Evolutionary conservation across 108 stramenopile genomes (phyloP).

Genomic region (Aureococcus anophagefferens): DNA sequence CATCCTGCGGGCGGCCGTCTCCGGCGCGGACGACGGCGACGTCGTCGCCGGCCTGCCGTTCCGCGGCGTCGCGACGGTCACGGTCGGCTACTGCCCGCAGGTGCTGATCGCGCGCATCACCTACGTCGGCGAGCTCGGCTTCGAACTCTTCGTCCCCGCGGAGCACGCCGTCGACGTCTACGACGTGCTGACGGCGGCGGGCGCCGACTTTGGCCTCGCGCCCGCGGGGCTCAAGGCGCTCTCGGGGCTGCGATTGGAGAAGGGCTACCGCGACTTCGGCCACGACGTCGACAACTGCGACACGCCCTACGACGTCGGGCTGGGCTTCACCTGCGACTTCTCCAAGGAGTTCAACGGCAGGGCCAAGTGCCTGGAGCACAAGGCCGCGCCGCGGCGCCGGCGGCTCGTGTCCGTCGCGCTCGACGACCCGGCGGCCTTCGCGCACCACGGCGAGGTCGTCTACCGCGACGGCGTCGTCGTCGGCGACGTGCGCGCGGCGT

Average conservation of each 20-base stretch:
- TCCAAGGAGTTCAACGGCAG: conserved; percentile 54
- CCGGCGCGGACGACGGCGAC: conserved; percentile 7
- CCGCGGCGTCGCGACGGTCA: conserved; percentile 19
- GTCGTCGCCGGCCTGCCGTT: conserved; percentile 41
- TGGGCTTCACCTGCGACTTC: conserved; percentile 62
- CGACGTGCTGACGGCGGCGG: conserved; percentile 37
- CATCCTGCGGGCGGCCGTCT: conserved; percentile 39
- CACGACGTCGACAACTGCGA: conserved; percentile 73
- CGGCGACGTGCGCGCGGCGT: conserved; percentile 50
- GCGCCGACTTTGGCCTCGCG: conserved; percentile 17
- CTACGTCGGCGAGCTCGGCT: conserved; percentile 69
- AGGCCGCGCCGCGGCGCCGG: conserved; percentile 17
- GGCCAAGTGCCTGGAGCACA: conserved; percentile 33
- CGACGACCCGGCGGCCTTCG: conserved; percentile 30
- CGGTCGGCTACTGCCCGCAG: background rate
- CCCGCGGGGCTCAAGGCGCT: conserved; percentile 61
- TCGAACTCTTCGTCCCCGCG: conserved; percentile 57
- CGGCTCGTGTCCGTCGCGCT: conserved; percentile 44
- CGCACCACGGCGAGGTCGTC: conserved; percentile 60
- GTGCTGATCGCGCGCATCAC: conserved; percentile 35
- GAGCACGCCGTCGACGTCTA: conserved; percentile 56
- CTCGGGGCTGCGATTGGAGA: conserved; percentile 57
- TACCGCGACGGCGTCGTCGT: conserved; percentile 54
- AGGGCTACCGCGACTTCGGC: conserved; percentile 69
- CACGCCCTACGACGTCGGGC: conserved; percentile 49